Conservation (phyloP, 306 rosid genomes). For the Inga laurina region DNA sequence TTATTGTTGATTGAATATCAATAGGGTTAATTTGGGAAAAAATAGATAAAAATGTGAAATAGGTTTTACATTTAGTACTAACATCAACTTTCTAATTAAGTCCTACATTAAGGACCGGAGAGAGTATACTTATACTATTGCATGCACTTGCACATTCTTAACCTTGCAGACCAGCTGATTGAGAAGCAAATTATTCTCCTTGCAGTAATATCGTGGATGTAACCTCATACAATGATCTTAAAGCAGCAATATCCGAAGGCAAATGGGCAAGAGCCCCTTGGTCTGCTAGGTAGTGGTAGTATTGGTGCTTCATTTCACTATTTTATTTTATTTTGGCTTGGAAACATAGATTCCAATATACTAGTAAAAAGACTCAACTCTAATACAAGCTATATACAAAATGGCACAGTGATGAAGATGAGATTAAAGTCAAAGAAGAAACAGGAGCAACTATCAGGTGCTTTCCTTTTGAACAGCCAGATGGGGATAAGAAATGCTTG, state of each 20-base stretch:
- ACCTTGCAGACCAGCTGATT: conserved; percentile 20
- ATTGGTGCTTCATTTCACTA: neutral
- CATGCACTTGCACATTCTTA: conserved; percentile 16
- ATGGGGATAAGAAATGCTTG: conserved; percentile 69
- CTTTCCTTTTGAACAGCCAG: conserved; percentile 86
- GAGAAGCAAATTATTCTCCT: conserved; percentile 11
- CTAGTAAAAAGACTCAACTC: conserved; percentile 27
- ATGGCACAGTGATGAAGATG: conserved; percentile 72
- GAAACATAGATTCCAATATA: conserved; percentile 2
- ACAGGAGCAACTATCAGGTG: conserved; percentile 97
- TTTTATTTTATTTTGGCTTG: neutral
- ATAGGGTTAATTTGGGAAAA: too few relatives aligned
- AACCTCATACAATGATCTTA: conserved; percentile 84
- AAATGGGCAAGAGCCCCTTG: conserved; percentile 99
- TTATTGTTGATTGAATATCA: too few relatives aligned
- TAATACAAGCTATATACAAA: conserved; percentile 32
- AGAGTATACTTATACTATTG: neutral
- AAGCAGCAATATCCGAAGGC: conserved; percentile 80
- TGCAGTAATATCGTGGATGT: conserved; percentile 92
- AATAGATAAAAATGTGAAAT: too few relatives aligned
- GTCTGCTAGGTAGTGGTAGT: conserved; percentile 96
- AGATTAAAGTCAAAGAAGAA: conserved; percentile 89
- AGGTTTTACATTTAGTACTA: too few relatives aligned
- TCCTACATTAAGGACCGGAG: too few relatives aligned
- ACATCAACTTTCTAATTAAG: too few relatives aligned